Percentiles rank a stretch among this genome's conserved stretches.
Evolutionary conservation across 1,139 yeast species (phyloP).

Genomic region (Candida sojae): DNA sequence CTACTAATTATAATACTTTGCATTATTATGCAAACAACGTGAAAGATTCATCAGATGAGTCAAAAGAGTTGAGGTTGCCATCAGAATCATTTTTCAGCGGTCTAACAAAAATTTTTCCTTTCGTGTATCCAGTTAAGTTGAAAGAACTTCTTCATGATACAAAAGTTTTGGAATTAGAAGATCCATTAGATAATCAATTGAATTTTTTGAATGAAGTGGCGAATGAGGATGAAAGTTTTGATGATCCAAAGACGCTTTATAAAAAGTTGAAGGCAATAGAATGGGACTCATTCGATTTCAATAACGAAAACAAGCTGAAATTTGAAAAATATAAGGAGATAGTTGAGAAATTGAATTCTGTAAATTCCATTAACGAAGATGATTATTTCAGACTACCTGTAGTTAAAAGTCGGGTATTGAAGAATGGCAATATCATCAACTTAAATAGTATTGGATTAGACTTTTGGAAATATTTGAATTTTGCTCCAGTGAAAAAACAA

Average conservation of each 20-base stretch:
- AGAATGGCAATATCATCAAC: conserved; percentile 33
- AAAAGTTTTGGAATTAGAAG: conserved; percentile 18
- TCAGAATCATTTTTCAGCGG: conserved; percentile 6
- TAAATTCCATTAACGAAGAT: conserved; percentile 15
- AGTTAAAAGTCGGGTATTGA: conserved; percentile 31
- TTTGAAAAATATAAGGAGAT: conserved; percentile 26
- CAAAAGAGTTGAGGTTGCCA: conserved; percentile 4
- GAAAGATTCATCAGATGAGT: conserved; percentile 4
- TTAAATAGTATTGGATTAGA: conserved; percentile 39
- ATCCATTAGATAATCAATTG: conserved; percentile 33
- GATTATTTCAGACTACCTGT: conserved; percentile 25
- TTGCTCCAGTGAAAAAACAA: conserved; percentile 49
- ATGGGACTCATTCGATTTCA: conserved; percentile 36
- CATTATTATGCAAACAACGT: conserved; percentile 13
- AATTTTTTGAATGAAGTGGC: conserved; percentile 43
- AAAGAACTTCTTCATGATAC: conserved; percentile 33
- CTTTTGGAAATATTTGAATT: conserved; percentile 58
- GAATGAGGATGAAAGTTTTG: conserved; percentile 30
- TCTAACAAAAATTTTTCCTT: conserved; percentile 32
- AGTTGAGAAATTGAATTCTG: conserved; percentile 10
- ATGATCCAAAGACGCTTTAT: conserved; percentile 29
- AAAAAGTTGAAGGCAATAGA: conserved; percentile 29
- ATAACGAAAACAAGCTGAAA: conserved; percentile 19
- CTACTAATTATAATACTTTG: conserved; percentile 19
- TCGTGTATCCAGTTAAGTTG: conserved; percentile 32